Percentiles rank a stretch among this genome's conserved stretches.
These are phyloP conservation scores for Lactarius sp. DNA, from an alignment of 768 basidiomycete genomes.

Conservation along the genomic window DNA sequence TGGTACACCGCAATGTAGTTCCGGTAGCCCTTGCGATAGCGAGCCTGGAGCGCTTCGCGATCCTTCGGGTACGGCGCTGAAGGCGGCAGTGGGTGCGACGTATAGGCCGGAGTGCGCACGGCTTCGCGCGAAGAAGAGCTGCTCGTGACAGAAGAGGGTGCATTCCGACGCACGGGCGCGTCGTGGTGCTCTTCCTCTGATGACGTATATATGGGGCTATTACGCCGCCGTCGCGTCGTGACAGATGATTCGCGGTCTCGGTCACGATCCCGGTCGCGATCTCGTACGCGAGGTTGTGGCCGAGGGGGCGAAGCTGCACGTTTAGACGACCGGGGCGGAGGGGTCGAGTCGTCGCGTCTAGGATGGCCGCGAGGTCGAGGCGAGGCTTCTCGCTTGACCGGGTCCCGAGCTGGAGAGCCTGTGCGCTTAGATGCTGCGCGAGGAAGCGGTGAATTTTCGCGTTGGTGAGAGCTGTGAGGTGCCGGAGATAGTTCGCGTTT, in stretches of 20 bases:
- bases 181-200: constrained; percentile 23
- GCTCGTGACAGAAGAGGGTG: constrained; percentile 26
- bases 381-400: constrained; percentile 16
- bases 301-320: constrained; percentile 35
- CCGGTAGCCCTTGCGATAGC: constrained; percentile 49
- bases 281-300: constrained; percentile 18
- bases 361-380: constrained; percentile 22
- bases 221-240: constrained; percentile 17
- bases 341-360: constrained; percentile 13
- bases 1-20: constrained; percentile 47
- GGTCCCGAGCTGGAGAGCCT: constrained; percentile 5
- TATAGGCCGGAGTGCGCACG: constrained; percentile 4
- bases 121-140: constrained; percentile 34
- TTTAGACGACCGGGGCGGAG: constrained; percentile 30
- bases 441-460: constrained; percentile 18
- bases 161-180: constrained; percentile 20
- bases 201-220: constrained; percentile 23
- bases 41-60: constrained; percentile 46
- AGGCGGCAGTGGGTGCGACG: constrained; percentile 16
- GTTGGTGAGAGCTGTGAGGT: constrained; percentile 19
- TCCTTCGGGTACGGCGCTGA: constrained; percentile 41
- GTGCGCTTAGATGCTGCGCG: constrained; percentile 15
- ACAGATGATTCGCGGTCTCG: constrained; percentile 19
- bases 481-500: constrained; percentile 28
- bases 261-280: constrained; percentile 18